phyloP scores from a whole-genome alignment of 495 filamentous ascomycete genomes.

The Parachaetomium inaequale region DNA sequence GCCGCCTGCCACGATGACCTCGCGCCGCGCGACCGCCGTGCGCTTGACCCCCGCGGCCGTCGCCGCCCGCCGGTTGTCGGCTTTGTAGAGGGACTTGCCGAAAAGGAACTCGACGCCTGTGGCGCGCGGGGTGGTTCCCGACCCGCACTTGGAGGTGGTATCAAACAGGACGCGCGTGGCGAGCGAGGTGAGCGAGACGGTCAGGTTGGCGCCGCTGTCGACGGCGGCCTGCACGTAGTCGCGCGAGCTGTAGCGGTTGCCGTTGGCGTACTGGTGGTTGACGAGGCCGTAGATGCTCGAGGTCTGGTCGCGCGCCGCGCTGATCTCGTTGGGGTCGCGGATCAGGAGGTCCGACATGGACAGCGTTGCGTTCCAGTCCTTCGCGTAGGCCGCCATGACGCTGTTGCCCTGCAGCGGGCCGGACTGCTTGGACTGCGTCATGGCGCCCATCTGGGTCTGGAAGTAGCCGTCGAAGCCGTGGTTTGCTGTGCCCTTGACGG shows the following conservation, averaged over 20 bases:
- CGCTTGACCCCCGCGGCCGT: neutral
- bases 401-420: constrained; percentile 29
- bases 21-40: constrained; percentile 1
- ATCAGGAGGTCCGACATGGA: constrained; percentile 30
- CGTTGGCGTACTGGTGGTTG: constrained; percentile 34
- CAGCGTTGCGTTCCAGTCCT: constrained; percentile 25
- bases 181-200: constrained; percentile 35
- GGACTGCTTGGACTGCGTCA: constrained; percentile 22
- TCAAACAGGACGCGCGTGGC: constrained; percentile 28
- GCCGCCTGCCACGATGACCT: constrained; percentile 4
- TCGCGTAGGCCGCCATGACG: constrained; percentile 32
- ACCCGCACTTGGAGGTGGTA: neutral
- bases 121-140: neutral
- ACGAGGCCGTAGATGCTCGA: constrained; percentile 35
- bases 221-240: constrained; percentile 35
- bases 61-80: neutral
- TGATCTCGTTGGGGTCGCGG: constrained; percentile 36
- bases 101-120: constrained; percentile 5
- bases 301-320: constrained; percentile 32
- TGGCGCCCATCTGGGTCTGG: constrained; percentile 36
- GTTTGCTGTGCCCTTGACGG: neutral
- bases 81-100: constrained; percentile 6
- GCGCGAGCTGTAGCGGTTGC: constrained; percentile 36
- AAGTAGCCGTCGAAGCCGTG: constrained; percentile 20
- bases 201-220: constrained; percentile 29